Conservation (phyloP, 2,329 filamentous ascomycete genomes). For the Hymenotorrendiella dingleyae region DNA sequence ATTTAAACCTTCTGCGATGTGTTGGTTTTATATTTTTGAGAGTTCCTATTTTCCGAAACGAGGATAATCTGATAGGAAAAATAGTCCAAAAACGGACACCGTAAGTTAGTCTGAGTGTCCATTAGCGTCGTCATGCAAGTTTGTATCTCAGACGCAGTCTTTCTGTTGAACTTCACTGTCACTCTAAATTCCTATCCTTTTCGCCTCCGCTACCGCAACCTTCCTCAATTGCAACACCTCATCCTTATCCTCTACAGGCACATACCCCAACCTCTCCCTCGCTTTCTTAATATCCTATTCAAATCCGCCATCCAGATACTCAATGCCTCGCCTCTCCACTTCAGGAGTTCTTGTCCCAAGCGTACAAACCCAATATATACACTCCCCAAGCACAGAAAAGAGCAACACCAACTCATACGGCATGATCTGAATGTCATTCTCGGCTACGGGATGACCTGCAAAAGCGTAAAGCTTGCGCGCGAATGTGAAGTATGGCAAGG, state of each 20-base stretch:
- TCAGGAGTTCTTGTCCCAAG: constrained; percentile 4
- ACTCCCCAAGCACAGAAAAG: constrained; percentile 5
- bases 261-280: constrained; percentile 8
- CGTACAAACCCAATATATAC: constrained; percentile 7
- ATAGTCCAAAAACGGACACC: too few species aligned
- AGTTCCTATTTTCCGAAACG: too few species aligned
- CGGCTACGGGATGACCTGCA: constrained; percentile 8
- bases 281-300: constrained; percentile 10
- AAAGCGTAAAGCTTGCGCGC: constrained; percentile 10
- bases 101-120: too few species aligned
- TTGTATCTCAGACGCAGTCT: too few species aligned
- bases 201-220: neutral
- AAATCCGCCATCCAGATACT: constrained; percentile 2
- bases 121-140: too few species aligned
- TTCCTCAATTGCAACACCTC: constrained; percentile 5
- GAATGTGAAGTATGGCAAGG: constrained; percentile 29
- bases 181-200: neutral
- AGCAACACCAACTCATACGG: constrained; percentile 1
- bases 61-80: too few species aligned
- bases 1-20: too few species aligned
- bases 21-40: too few species aligned
- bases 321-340: neutral
- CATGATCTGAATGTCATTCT: constrained; percentile 5
- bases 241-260: constrained; percentile 9
- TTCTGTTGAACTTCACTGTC: neutral